phyloP scores from a whole-genome alignment of 441 rosid species.

The Theobroma grandiflorum region DNA sequence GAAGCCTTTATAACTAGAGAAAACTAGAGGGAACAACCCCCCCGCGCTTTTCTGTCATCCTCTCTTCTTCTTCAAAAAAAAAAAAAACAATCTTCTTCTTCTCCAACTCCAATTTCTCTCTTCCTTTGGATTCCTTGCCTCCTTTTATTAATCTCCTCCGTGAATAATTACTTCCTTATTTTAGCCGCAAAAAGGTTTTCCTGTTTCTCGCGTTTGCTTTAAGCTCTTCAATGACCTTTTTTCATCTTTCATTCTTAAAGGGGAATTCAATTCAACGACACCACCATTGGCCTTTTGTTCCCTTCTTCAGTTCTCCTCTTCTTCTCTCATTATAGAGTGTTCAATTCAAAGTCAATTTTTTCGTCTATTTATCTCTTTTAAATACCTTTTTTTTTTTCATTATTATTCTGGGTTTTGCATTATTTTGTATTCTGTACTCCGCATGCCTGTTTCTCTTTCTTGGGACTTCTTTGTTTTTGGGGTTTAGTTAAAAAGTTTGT shows the following conservation, averaged over 20 bases:
- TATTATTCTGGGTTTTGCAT: background rate
- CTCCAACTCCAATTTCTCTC: constrained; percentile 17
- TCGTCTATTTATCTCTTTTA: constrained; percentile 24
- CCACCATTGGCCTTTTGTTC: constrained; percentile 32
- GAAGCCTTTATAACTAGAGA: background rate
- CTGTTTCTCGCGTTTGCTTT: background rate
- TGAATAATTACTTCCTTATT: constrained; percentile 19
- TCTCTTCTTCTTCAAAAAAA: background rate
- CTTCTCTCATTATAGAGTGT: background rate
- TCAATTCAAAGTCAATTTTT: constrained; percentile 39
- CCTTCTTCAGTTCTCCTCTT: background rate
- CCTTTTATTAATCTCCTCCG: constrained; percentile 25
- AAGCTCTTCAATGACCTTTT: constrained; percentile 14
- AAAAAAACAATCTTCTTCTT: background rate
- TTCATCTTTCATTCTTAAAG: constrained; percentile 16
- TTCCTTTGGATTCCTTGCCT: constrained; percentile 10
- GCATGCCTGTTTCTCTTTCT: constrained; percentile 24
- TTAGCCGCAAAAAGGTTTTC: constrained; percentile 2
- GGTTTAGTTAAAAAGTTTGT: constrained; percentile 27
- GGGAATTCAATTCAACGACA: constrained; percentile 11
- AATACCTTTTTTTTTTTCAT: background rate
- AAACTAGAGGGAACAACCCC: background rate
- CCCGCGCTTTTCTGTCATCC: constrained; percentile 20
- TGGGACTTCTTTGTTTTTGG: constrained; percentile 11
- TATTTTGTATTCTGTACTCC: constrained; percentile 23